A percentile compares a stretch with the other conserved stretches of the same genome.
Conservation (phyloP, 2,329 filamentous ascomycete genomes). For the Talaromyces islandicus region DNA sequence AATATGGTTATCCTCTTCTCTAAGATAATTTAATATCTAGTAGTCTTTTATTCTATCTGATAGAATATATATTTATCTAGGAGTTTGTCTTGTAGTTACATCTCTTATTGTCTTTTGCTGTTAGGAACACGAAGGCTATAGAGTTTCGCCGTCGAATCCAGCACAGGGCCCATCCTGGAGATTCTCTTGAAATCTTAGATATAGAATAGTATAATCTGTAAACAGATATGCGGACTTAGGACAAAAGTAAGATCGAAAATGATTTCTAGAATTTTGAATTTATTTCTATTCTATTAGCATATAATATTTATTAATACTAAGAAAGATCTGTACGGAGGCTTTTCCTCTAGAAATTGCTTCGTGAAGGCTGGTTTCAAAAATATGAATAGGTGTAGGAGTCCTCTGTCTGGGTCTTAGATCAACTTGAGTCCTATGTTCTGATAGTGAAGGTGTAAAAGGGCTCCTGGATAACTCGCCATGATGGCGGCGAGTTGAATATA, state of each 20-base stretch:
- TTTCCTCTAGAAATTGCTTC: conserved; percentile 13
- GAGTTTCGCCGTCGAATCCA: conserved; percentile 28
- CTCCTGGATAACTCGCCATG: conserved; percentile 12
- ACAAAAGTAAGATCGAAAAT: conserved; percentile 26
- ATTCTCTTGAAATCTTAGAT: no score
- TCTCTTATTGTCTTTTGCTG: conserved; percentile 24
- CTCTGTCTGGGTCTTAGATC: conserved; percentile 14
- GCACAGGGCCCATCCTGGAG: conserved; percentile 15
- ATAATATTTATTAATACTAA: neutral
- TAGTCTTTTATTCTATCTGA: conserved; percentile 16
- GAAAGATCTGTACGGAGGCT: conserved; percentile 6
- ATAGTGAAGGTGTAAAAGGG: conserved; percentile 17
- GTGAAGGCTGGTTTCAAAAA: conserved; percentile 13
- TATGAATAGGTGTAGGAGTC: conserved; percentile 12
- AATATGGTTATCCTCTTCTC: conserved; percentile 19
- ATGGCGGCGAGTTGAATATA: conserved; percentile 18
- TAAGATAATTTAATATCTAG: conserved; percentile 20
- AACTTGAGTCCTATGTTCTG: conserved; percentile 14
- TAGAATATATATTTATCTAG: conserved; percentile 27
- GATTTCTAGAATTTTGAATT: conserved; percentile 24
- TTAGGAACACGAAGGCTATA: conserved; percentile 28
- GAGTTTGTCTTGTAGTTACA: conserved; percentile 24
- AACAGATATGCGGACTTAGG: conserved; percentile 27
- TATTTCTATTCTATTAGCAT: no score
- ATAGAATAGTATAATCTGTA: conserved; percentile 27